Conservation (phyloP, 192 early-diverging fungal species). For the Pilaira anomala region DNA sequence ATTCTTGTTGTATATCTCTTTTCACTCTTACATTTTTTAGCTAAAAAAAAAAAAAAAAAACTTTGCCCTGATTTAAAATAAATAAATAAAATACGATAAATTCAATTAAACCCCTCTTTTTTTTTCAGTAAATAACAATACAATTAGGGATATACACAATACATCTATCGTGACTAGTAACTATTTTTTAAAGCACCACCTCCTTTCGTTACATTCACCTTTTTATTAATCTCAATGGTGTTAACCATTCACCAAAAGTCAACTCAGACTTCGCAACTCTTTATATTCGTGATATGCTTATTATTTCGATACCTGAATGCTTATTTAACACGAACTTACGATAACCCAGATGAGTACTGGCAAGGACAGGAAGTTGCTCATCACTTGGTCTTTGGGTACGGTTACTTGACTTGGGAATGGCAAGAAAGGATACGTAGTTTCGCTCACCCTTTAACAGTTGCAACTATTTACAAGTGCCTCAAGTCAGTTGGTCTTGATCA, state of each 20-base stretch:
- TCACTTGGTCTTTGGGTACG: constrained; percentile 80
- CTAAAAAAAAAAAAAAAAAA: too few relatives aligned
- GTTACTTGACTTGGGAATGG: constrained; percentile 97
- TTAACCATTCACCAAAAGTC: constrained; percentile 8
- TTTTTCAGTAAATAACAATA: too few relatives aligned
- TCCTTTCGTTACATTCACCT: too few relatives aligned
- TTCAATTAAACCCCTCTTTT: too few relatives aligned
- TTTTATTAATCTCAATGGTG: neutral
- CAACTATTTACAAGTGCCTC: constrained; percentile 66
- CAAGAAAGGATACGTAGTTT: constrained; percentile 71
- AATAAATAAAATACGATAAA: too few relatives aligned
- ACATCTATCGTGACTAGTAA: too few relatives aligned
- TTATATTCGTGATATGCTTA: constrained; percentile 17
- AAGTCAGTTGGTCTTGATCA: constrained; percentile 59
- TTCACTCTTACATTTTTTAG: too few relatives aligned
- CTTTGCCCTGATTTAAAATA: too few relatives aligned
- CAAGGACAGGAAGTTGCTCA: constrained; percentile 93
- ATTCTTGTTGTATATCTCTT: too few relatives aligned
- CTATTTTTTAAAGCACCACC: too few relatives aligned
- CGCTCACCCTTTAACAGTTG: constrained; percentile 84
- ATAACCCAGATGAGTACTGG: constrained; percentile 97
- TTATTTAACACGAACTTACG: constrained; percentile 66
- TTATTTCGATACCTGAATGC: constrained; percentile 64
- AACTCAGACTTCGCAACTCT: constrained; percentile 2
- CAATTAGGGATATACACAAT: too few relatives aligned